Conservation (phyloP, 495 filamentous ascomycete species). For the Penicillium mononematosum region DNA sequence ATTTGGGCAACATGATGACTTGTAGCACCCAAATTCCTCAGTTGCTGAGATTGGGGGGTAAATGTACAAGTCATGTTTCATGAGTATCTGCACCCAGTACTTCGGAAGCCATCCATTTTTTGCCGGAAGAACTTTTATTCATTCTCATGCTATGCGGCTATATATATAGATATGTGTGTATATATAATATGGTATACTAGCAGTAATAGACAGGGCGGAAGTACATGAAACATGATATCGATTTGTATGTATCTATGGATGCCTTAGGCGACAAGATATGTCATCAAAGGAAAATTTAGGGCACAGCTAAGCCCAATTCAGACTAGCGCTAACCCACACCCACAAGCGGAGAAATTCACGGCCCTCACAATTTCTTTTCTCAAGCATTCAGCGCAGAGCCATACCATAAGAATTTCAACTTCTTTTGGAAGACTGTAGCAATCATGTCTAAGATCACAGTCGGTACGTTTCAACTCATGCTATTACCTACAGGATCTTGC, state of each 20-base stretch:
- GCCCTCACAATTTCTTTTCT: slow-evolving; percentile 25
- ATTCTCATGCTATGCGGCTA: too few species aligned
- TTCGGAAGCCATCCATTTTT: too few species aligned
- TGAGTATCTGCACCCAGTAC: too few species aligned
- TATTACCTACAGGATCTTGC: slow-evolving; percentile 6
- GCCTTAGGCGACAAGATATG: slow-evolving; percentile 14
- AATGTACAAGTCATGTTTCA: too few species aligned
- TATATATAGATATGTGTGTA: too few species aligned
- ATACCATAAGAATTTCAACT: slow-evolving; percentile 63
- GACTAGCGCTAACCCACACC: slow-evolving; percentile 36
- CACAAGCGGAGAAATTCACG: slow-evolving; percentile 52
- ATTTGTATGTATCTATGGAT: too few species aligned
- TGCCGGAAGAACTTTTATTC: too few species aligned
- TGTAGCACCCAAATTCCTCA: neutral
- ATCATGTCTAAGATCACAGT: slow-evolving; percentile 87
- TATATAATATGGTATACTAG: too few species aligned
- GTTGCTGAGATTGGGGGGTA: too few species aligned
- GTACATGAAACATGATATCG: too few species aligned
- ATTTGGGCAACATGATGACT: slow-evolving; percentile 28
- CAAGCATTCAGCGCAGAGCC: slow-evolving; percentile 57
- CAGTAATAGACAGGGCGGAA: too few species aligned
- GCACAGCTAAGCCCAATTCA: slow-evolving; percentile 32
- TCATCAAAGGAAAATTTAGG: slow-evolving; percentile 31
- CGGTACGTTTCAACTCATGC: slow-evolving; percentile 53
- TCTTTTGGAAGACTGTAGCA: slow-evolving; percentile 60